These are phyloP conservation scores for Colletotrichum falcatum DNA, from an alignment of 2,329 filamentous ascomycete species.

Conservation along the genomic window DNA sequence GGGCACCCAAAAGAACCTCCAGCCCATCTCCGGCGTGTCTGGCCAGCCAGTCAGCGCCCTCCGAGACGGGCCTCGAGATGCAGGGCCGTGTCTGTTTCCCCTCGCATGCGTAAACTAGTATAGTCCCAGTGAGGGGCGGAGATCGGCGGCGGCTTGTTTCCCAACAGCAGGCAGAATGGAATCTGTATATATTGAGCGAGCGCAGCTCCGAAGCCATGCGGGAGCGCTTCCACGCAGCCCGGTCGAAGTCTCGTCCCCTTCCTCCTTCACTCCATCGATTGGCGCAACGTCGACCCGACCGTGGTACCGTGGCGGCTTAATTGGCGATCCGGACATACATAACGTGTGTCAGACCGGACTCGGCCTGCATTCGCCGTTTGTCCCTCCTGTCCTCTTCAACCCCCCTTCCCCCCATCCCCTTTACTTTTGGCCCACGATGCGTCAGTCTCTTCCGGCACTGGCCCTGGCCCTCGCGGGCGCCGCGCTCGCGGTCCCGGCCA, in stretches of 20 bases:
- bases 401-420: too few species aligned
- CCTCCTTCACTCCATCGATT: not conserved
- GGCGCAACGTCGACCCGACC: conserved; percentile 16
- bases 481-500: conserved; percentile 46
- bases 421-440: conserved; percentile 11
- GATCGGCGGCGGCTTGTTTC: conserved; percentile 6
- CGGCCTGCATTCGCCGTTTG: not conserved
- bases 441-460: conserved; percentile 26
- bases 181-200: conserved; percentile 19
- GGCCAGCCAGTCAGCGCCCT: conserved; percentile 27
- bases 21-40: conserved; percentile 3
- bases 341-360: not conserved
- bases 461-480: conserved; percentile 46
- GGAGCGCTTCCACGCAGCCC: not conserved
- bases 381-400: too few species aligned
- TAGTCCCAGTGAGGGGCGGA: too few species aligned
- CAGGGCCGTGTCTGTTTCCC: not conserved
- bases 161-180: not conserved
- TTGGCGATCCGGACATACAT: conserved; percentile 15
- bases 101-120: too few species aligned
- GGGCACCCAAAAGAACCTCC: conserved; percentile 1
- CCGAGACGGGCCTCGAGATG: not conserved
- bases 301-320: conserved; percentile 27
- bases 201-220: not conserved
- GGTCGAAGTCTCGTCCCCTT: not conserved